Evolutionary conservation across 2,329 filamentous ascomycete species (phyloP).

Genomic region (Phialophora expanda): DNA sequence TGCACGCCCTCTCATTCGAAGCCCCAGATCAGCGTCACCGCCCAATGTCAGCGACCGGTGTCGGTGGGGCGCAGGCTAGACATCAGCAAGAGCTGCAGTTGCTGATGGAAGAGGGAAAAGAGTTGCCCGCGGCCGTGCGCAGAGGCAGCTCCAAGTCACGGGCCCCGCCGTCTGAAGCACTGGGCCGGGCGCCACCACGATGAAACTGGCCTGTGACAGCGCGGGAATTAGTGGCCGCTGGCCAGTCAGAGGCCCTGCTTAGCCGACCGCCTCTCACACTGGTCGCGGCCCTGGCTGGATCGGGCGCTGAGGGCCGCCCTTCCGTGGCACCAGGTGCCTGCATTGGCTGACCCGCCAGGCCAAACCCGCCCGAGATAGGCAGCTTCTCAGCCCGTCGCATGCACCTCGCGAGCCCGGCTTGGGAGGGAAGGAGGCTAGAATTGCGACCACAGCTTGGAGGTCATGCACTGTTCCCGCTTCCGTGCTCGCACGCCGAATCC

Average conservation of each 20-base stretch:
- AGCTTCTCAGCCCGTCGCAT: conserved; percentile 27
- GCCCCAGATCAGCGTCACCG: conserved; percentile 35
- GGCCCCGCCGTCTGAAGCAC: conserved; percentile 17
- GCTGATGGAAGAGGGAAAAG: conserved; percentile 24
- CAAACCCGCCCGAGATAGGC: conserved; percentile 28
- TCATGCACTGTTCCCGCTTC: conserved; percentile 29
- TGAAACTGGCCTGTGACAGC: conserved; percentile 36
- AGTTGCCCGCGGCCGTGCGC: too few relatives aligned
- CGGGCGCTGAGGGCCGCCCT: conserved; percentile 33
- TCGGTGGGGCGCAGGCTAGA: conserved; percentile 26
- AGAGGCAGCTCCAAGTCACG: conserved; percentile 18
- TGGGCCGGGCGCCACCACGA: conserved; percentile 17
- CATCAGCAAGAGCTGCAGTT: conserved; percentile 15
- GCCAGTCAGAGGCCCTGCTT: conserved; percentile 30
- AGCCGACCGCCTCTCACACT: conserved; percentile 34
- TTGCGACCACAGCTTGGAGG: conserved; percentile 23
- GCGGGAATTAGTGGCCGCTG: conserved; percentile 7
- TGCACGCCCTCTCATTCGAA: conserved; percentile 32
- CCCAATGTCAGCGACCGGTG: conserved; percentile 29
- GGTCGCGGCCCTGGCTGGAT: conserved; percentile 26
- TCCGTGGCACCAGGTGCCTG: conserved; percentile 31
- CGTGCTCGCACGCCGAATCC: conserved; percentile 23
- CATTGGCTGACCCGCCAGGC: conserved; percentile 28
- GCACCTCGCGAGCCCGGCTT: conserved; percentile 20
- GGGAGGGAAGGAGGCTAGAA: conserved; percentile 15